Conservation (phyloP, 2,329 filamentous ascomycete genomes). For the Remersonia thermophila region DNA sequence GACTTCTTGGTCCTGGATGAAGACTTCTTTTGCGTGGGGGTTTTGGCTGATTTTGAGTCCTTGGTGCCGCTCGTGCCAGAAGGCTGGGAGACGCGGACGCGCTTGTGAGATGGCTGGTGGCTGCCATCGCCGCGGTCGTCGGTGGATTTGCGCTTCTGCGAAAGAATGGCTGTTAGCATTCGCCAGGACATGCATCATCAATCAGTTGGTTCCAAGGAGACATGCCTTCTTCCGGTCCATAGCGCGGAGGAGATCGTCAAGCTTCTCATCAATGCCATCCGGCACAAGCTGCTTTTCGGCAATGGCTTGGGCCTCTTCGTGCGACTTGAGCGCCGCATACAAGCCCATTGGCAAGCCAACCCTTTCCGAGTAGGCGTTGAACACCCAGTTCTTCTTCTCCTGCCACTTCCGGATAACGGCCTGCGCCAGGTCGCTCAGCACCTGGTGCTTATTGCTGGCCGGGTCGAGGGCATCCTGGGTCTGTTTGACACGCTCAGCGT, state of each 20-base stretch:
- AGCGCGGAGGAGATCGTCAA: constrained; percentile 54
- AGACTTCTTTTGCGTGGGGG: too few species aligned
- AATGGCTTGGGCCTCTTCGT: constrained; percentile 70
- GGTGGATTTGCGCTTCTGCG: constrained; percentile 43
- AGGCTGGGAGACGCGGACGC: neutral
- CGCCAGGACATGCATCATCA: too few species aligned
- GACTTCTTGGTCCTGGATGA: neutral
- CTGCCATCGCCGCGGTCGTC: constrained; percentile 27
- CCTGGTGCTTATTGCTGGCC: constrained; percentile 64
- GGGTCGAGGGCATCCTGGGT: constrained; percentile 66
- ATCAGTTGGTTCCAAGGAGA: constrained; percentile 3
- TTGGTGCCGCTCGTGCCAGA: neutral
- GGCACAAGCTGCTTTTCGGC: constrained; percentile 77
- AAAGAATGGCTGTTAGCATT: neutral
- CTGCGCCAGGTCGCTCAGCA: constrained; percentile 78
- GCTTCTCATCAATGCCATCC: constrained; percentile 58
- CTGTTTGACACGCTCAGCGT: constrained; percentile 87
- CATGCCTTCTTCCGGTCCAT: constrained; percentile 62
- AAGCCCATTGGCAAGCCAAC: constrained; percentile 68
- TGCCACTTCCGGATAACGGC: constrained; percentile 74
- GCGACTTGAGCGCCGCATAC: constrained; percentile 62
- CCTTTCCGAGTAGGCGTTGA: constrained; percentile 73
- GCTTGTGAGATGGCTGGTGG: neutral
- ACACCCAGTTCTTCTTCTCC: constrained; percentile 71
- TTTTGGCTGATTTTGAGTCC: too few species aligned